These are phyloP conservation scores for Pythium apleroticum DNA, from an alignment of 352 stramenopile species.

Conservation along the genomic window DNA sequence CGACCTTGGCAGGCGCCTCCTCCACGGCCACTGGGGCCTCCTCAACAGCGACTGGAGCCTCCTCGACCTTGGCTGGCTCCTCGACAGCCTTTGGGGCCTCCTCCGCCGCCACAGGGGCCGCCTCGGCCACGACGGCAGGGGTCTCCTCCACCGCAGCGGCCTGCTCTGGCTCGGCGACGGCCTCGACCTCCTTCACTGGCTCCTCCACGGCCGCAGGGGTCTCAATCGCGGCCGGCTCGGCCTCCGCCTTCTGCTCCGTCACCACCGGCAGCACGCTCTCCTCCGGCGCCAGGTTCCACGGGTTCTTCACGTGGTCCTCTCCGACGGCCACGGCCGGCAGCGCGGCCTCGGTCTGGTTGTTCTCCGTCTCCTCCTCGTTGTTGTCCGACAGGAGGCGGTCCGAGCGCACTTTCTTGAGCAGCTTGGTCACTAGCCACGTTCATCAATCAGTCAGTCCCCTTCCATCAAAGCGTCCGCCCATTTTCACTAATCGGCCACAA, in stretches of 20 bases:
- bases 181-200: conserved; percentile 17
- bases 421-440: conserved; percentile 50
- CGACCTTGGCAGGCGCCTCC: not conserved
- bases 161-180: conserved; percentile 24
- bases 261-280: conserved; percentile 16
- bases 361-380: conserved; percentile 14
- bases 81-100: conserved; percentile 2
- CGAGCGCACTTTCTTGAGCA: conserved; percentile 71
- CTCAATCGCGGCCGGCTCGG: conserved; percentile 24
- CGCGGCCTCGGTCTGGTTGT: conserved; percentile 17
- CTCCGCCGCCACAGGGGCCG: conserved; percentile 10
- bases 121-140: conserved; percentile 10
- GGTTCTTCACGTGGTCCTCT: conserved; percentile 30
- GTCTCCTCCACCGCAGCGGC: conserved; percentile 17
- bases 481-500: not conserved
- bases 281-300: conserved; percentile 48
- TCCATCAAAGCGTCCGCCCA: not conserved
- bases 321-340: conserved; percentile 9
- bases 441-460: not conserved
- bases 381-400: conserved; percentile 18
- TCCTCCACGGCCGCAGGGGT: conserved; percentile 14
- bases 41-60: not conserved
- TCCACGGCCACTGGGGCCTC: not conserved
- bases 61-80: conserved; percentile 8
- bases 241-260: conserved; percentile 21